Evolutionary conservation across 139 green algal genomes (phyloP).

Genomic region (Pycnococcus provasolii): DNA sequence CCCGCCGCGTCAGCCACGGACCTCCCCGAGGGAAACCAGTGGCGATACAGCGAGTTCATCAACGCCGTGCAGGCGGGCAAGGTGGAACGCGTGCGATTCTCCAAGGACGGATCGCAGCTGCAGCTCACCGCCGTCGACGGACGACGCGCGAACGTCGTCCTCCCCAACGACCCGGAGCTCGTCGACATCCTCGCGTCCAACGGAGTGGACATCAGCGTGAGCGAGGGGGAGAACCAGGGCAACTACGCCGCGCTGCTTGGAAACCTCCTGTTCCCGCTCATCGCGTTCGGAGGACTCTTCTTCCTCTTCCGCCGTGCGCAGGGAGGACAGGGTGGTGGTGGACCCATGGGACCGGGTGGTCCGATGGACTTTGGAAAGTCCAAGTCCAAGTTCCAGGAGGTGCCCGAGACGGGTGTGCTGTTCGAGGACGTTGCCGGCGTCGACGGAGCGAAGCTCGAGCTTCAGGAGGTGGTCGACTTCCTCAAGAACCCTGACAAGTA

Average conservation of each 20-base stretch:
- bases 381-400: slow-evolving; percentile 99
- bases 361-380: slow-evolving; percentile 96
- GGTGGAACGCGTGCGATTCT: slow-evolving; percentile 95
- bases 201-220: slow-evolving; percentile 84
- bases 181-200: slow-evolving; percentile 81
- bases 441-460: slow-evolving; percentile 94
- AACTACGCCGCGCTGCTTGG: slow-evolving; percentile 88
- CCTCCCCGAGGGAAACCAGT: slow-evolving; percentile 92
- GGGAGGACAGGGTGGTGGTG: slow-evolving; percentile 31
- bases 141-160: slow-evolving; percentile 54
- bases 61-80: slow-evolving; percentile 78
- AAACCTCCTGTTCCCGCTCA: slow-evolving; percentile 97
- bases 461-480: slow-evolving; percentile 96
- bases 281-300: slow-evolving; percentile 96
- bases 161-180: slow-evolving; percentile 81
- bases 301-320: slow-evolving; percentile 80
- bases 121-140: slow-evolving; percentile 70
- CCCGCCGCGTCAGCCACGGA: slow-evolving; percentile 2
- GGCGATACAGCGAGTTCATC: slow-evolving; percentile 96
- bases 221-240: slow-evolving; percentile 75
- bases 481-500: slow-evolving; percentile 94
- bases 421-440: slow-evolving; percentile 95
- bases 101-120: slow-evolving; percentile 84
- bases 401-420: slow-evolving; percentile 89
- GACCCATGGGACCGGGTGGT: slow-evolving; percentile 52